A percentile compares a stretch with the other conserved stretches of the same genome.
phyloP scores from a whole-genome alignment of 2,329 filamentous ascomycete species.

The Lizonia empirigonia region DNA sequence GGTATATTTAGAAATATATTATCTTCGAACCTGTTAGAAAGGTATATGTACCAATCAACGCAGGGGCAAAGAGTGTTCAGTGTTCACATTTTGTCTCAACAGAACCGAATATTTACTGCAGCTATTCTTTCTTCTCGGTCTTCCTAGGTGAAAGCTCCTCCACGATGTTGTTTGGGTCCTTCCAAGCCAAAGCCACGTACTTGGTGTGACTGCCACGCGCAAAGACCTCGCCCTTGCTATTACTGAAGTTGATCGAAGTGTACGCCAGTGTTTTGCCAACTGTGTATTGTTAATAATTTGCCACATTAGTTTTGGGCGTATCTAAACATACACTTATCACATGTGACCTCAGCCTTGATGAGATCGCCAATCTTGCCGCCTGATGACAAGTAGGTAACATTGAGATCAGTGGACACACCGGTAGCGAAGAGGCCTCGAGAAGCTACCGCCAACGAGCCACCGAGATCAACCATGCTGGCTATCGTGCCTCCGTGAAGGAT shows the following conservation, averaged over 20 bases:
- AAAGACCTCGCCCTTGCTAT: conserved; percentile 63
- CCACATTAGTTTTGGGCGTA: neutral
- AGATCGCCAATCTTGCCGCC: conserved; percentile 68
- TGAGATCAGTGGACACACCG: conserved; percentile 70
- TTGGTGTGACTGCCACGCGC: conserved; percentile 72
- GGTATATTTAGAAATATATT: too few relatives aligned
- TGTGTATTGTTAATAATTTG: conserved; percentile 27
- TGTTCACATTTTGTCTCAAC: too few relatives aligned
- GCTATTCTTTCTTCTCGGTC: conserved; percentile 30
- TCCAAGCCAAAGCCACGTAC: conserved; percentile 66
- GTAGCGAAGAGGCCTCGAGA: conserved; percentile 69
- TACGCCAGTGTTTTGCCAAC: conserved; percentile 70
- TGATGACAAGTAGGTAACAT: conserved; percentile 68
- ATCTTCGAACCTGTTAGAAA: too few relatives aligned
- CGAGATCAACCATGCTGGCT: conserved; percentile 73
- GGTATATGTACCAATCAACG: too few relatives aligned
- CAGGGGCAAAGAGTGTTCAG: too few relatives aligned
- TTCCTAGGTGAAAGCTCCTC: conserved; percentile 58
- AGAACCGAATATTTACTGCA: neutral
- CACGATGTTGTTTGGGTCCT: conserved; percentile 66
- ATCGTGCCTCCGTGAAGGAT: conserved; percentile 81
- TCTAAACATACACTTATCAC: conserved; percentile 63
- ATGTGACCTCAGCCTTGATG: conserved; percentile 64
- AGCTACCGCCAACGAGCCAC: conserved; percentile 69
- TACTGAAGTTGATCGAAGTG: conserved; percentile 66